These are phyloP conservation scores for Discostella stelligeroides DNA, from an alignment of 108 stramenopile species.

Conservation along the genomic window DNA sequence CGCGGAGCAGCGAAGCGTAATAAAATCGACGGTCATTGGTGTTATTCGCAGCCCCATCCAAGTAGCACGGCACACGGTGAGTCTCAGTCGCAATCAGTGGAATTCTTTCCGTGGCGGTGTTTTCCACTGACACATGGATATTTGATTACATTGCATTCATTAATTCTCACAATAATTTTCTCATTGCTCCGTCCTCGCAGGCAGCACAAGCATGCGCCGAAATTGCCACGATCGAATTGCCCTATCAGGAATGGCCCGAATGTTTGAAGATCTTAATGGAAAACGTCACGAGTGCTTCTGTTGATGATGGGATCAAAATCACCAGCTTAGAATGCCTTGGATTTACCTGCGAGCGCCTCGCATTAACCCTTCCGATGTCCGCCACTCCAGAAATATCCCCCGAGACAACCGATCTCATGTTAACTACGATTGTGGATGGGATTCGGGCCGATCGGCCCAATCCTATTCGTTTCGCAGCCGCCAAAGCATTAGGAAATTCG, in stretches of 20 bases:
- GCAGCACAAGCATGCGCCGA: slow-evolving; percentile 87
- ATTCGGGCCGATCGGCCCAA: slow-evolving; percentile 82
- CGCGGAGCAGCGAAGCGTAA: slow-evolving; percentile 46
- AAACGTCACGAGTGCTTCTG: slow-evolving; percentile 60
- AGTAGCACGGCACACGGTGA: slow-evolving; percentile 59
- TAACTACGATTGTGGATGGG: slow-evolving; percentile 97
- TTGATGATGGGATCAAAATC: slow-evolving; percentile 75
- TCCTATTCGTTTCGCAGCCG: slow-evolving; percentile 85
- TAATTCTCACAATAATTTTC: too few species aligned
- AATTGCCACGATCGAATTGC: slow-evolving; percentile 85
- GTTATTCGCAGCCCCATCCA: slow-evolving; percentile 63
- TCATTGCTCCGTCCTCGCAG: too few species aligned
- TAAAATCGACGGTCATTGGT: slow-evolving; percentile 65
- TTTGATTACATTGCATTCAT: too few species aligned
- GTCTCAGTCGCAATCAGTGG: too few species aligned
- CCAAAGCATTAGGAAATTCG: slow-evolving; percentile 89
- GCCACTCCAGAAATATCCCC: slow-evolving; percentile 72
- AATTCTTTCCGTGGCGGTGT: too few species aligned
- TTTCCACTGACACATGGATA: too few species aligned
- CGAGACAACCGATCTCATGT: slow-evolving; percentile 87
- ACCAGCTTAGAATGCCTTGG: slow-evolving; percentile 94
- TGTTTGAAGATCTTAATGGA: slow-evolving; percentile 79
- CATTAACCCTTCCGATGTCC: slow-evolving; percentile 43
- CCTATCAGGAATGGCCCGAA: slow-evolving; percentile 85
- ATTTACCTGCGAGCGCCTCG: slow-evolving; percentile 90